A percentile compares a stretch with the other conserved stretches of the same genome.
These are phyloP conservation scores for Drechmeria coniospora DNA, from an alignment of 2,329 filamentous ascomycete genomes.

Conservation along the genomic window DNA sequence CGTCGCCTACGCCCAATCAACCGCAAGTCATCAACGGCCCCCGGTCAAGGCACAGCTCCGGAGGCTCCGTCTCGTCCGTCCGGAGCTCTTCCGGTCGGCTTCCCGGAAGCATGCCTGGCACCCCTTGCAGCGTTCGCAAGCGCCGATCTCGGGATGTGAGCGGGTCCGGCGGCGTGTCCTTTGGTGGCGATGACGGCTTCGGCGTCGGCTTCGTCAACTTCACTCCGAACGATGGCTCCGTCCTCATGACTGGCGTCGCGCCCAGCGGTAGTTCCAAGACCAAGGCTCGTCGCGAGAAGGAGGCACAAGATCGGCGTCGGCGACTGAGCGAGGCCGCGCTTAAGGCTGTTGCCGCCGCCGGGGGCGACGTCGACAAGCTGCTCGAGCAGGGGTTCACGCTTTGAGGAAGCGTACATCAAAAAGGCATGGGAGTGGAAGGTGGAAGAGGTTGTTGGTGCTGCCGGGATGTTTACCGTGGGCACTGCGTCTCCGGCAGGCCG, in stretches of 20 bases:
- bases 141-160: conserved; percentile 21
- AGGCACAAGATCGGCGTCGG: conserved; percentile 62
- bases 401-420: conserved; percentile 8
- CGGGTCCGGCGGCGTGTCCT: conserved; percentile 9
- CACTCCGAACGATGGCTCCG: conserved; percentile 61
- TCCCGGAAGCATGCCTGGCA: conserved; percentile 20
- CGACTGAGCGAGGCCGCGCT: conserved; percentile 53
- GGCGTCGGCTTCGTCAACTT: conserved; percentile 70
- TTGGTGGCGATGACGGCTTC: conserved; percentile 9
- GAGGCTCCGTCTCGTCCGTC: conserved; percentile 18
- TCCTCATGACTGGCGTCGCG: conserved; percentile 79
- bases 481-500: too few relatives aligned
- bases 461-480: too few relatives aligned
- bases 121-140: conserved; percentile 23
- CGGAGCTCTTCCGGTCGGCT: conserved; percentile 20
- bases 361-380: conserved; percentile 46
- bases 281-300: conserved; percentile 80
- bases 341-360: conserved; percentile 53
- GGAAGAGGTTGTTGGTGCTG: too few relatives aligned
- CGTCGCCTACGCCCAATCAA: conserved; percentile 23
- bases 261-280: conserved; percentile 87
- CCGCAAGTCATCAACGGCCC: conserved; percentile 6
- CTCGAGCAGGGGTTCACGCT: conserved; percentile 34
- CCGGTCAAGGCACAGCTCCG: conserved; percentile 23
- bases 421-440: background rate